A percentile compares a stretch with the other conserved stretches of the same genome.
These are phyloP conservation scores for Plectosphaerella sp. DNA, from an alignment of 2,329 filamentous ascomycete genomes.

Conservation along the genomic window DNA sequence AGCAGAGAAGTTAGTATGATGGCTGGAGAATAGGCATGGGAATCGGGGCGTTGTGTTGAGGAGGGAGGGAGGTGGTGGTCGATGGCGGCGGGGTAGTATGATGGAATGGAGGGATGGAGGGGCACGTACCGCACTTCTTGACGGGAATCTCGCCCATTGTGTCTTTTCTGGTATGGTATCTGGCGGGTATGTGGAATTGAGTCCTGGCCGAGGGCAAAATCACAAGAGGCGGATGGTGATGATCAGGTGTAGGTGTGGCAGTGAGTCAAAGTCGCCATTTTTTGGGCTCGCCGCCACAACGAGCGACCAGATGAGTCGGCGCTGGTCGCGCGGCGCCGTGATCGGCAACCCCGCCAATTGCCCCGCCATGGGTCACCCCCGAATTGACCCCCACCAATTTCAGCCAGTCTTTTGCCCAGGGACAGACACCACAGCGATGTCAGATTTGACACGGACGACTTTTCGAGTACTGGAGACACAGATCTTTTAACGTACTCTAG, in stretches of 20 bases:
- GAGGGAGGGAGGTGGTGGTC: not conserved
- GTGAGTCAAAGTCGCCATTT: slow-evolving; percentile 3
- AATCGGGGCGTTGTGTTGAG: slow-evolving; percentile 3
- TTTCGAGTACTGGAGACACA: too few relatives aligned
- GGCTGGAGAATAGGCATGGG: not conserved
- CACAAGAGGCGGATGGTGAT: not conserved
- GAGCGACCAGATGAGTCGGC: not conserved
- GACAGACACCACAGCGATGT: too few relatives aligned
- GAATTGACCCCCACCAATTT: not conserved
- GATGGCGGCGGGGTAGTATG: slow-evolving; percentile 7
- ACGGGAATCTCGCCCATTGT: slow-evolving; percentile 39
- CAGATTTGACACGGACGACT: too few relatives aligned
- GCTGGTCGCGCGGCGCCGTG: slow-evolving; percentile 2
- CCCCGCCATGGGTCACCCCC: slow-evolving; percentile 12
- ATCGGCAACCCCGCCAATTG: slow-evolving; percentile 13
- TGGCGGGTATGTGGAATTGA: slow-evolving; percentile 4
- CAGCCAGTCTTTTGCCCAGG: not conserved
- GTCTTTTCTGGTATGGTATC: not conserved
- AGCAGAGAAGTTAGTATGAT: not conserved
- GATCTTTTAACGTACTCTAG: too few relatives aligned
- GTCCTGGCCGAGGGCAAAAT: not conserved
- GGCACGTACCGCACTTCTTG: slow-evolving; percentile 54
- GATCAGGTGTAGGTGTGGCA: not conserved
- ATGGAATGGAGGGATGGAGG: not conserved
- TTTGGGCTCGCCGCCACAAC: not conserved